phyloP scores from a whole-genome alignment of 306 rosid genomes.

The Morella rubra region DNA sequence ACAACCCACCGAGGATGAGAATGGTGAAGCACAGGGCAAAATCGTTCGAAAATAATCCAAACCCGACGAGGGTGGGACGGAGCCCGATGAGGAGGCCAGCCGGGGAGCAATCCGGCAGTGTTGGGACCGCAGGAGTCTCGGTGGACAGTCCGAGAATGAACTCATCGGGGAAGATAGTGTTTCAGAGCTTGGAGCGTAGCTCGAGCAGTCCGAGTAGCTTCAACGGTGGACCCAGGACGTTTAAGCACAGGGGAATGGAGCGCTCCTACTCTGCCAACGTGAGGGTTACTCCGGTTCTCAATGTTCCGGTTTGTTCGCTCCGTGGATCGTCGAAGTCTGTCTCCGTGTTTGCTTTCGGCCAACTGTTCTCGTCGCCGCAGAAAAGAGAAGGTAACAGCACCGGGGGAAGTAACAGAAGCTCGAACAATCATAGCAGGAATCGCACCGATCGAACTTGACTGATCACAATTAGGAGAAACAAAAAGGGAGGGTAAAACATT shows the following conservation, averaged over 20 bases:
- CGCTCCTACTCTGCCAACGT: constrained; percentile 94
- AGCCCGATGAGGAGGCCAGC: constrained; percentile 52
- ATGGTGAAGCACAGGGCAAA: constrained; percentile 46
- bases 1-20: constrained; percentile 49
- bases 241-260: constrained; percentile 88
- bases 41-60: constrained; percentile 39
- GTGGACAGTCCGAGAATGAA: constrained; percentile 94
- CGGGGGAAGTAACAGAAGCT: constrained; percentile 24
- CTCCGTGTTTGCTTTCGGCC: constrained; percentile 85
- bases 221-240: constrained; percentile 73
- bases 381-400: constrained; percentile 48
- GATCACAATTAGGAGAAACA: background rate
- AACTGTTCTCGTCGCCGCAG: constrained; percentile 75
- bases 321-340: constrained; percentile 74
- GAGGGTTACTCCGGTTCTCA: constrained; percentile 87
- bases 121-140: constrained; percentile 68
- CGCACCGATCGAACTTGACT: constrained; percentile 52
- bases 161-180: constrained; percentile 91
- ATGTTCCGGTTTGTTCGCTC: constrained; percentile 87
- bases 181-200: constrained; percentile 89
- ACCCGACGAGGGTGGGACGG: constrained; percentile 44
- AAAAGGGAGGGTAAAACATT: constrained; percentile 15
- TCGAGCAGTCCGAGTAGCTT: constrained; percentile 95
- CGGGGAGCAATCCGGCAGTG: constrained; percentile 28
- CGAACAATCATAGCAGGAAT: constrained; percentile 33